Base-by-base conservation (phyloP, 352 stramenopile genomes). In the Phytophthora parvispora region DNA sequence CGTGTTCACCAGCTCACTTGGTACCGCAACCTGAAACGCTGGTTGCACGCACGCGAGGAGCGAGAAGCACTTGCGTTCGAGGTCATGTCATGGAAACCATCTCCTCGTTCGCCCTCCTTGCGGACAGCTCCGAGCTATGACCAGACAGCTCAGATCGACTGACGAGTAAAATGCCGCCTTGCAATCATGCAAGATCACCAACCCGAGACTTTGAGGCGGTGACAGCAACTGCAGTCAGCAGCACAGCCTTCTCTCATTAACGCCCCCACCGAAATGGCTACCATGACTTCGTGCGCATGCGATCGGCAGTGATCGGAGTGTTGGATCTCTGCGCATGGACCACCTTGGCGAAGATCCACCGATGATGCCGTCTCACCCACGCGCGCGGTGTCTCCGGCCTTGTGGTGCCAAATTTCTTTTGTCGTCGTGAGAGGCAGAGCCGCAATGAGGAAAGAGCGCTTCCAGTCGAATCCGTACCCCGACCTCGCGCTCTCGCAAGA, bases 381-480 rank as follows among this genome's bases (percentile, higher is more conserved):
- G 48, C 40, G 12, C 15, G 15, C n/a, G n/a, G n/a, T n/a, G n/a
- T n/a, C n/a, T 36, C 24, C 22, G 13, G 32, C 29, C 48, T 27
- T 29, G 29, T 24, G 25, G 32, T 27, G 34, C 7, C 20, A 60
- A 15, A 24, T 34, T 27, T 31, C 43, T 51, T n/a, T 51, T 20
- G 24, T 8, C 22, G 24, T 29, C 18, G 24, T 0, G 6, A 43
- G 15, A 1, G 20, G 15, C 15, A 43, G 20, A 51, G 13, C 20
- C n/a, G 9, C 12, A 2, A 67, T 67, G 49, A 38, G 27, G 32
- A 66, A 59, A 34, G 25, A 29, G 40, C 28, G 42, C n/a, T 68
- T 72, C 51, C 65, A 38, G 4, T 51, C 29, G 18, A 73, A 68
- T 29, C 58, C 65, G 36, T 73, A 40, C 20, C 59, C 51, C 9